Base-by-base conservation (phyloP, 2,329 filamentous ascomycete genomes). In the Piedraia hortae region DNA sequence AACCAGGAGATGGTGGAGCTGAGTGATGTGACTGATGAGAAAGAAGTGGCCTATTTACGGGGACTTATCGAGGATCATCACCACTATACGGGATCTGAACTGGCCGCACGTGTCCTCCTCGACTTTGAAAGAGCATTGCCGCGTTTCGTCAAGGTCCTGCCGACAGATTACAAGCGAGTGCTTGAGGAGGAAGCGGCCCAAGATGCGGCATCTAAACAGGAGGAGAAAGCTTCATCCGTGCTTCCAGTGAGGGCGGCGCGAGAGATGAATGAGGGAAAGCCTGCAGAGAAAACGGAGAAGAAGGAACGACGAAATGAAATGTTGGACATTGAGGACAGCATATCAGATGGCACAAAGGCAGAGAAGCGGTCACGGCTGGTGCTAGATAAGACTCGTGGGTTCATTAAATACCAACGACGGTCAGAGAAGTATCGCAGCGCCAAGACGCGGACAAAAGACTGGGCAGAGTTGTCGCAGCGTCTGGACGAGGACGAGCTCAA, bases 1-100 rank as follows among this genome's bases (percentile, higher is more conserved):
- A 93, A 93, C 52, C 71, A 67, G 40, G 82, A 93, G 53, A 90
- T 93, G 82, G 82, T 93, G 34, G 80, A 91, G 50, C 66, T 82
- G 12, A 72, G 71, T 21, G 59, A 62, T 5, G 54, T 93, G 19
- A 73, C 82, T 30, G 80, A 91, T 28, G 75, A 75, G 12, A 51
- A 66, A 26, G 82, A 93, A 46, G 75, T 91, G 38, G 77, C 80
- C 15, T 91, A 71, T 44, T 57, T 93, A 14, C 75, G 80, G 33
- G 73, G 80, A 30, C 58, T 91, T 34, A 75, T 93, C 25, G 82
- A 93, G 52, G 82, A 93, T 35, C 82, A 93, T 41, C 78, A 91
- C 48, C 82, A 91, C 48, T 91, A 90, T 57, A 93, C 82, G 26
- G 82, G 82, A 28, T 91, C 82, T 8, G 82, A 91, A 54, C 62